Base-by-base conservation (phyloP, 225 moss, liverwort and hornwort genomes). In the Antitrichia curtipendula region DNA sequence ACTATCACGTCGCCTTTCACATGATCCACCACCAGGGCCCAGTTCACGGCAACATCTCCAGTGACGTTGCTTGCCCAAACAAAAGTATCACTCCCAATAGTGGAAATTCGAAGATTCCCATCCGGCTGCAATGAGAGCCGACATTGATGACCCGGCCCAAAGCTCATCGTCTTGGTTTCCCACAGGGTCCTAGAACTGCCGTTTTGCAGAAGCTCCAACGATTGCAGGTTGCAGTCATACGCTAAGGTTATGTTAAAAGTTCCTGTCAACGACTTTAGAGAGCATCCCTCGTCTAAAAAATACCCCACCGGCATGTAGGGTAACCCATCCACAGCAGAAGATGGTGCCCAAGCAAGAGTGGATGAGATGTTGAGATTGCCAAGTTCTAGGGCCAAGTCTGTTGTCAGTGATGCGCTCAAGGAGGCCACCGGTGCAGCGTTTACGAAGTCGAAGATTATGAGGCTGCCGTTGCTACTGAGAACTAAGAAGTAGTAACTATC, bases 211-310 rank as follows among this genome's bases (percentile, higher is more conserved):
- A 84, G 32, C 59, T 88, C 84, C 22, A 72, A 47, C 61, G 65
- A 82, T 64, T 81, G 73, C 66, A 89, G 78, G 69, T 89, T 70
- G 82, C 86, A 86, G 69, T 89, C 77, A 59, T 83, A 69, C 53
- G 28, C 68, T 43, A 83, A 86, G 61, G 86, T 88, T 75, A 88
- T 45, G 64, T 85, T 82, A 58, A 68, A 89, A 74, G 18, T 38
- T 38, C 34, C 58, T 22, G 47, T 49, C 47, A 49, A 23, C 31
- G 89, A 81, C 56, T 82, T 81, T 32, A 89, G 5, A 54, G 85
- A 89, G 89, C 65, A 81, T 74, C 89, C 86, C 75, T 89, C 81
- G 73, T 89, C 89, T 74, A 89, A 58, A 58, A 50, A 89, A 47
- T 89, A 89, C 75, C 86, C 89, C 38, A 40, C 65, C n/a, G 85